Evolutionary conservation across 345 rosid species (phyloP), one percentile per base, ranked within the genome.

Genomic region (Acer campestre): DNA sequence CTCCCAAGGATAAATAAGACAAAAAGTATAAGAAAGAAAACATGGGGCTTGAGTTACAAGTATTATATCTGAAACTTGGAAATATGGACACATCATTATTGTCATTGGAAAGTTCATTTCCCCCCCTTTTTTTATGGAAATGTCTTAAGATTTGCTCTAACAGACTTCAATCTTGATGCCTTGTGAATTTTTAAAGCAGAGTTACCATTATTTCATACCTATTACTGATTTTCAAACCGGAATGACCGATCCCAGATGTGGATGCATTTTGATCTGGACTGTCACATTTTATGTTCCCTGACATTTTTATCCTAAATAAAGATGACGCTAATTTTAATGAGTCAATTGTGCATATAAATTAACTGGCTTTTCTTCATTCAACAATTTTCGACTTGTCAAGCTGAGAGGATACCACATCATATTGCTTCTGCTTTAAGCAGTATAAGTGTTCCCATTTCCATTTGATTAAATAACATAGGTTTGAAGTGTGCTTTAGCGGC

Each of bases 401-500:
- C 63, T 18, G 63, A 22, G 27, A 20, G 27, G 10, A 59, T 40
- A 11, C 13, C 18, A 18, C 20, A n/a, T 13, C 51, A 18, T 71
- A 35, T 20, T 25, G 22, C 20, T 56, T 35, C 29, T 58, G 75
- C 29, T 20, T 13, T 22, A 61, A n/a, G 53, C 22, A 29, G 2
- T 38, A 48, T 58, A 25, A 49, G 48, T 18, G 16, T 22, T 58
- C 7, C 14, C 35, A 61, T 58, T 59, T 38, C 23, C 2, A 4
- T 58, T 56, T 59, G 67, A 7, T 55, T 72, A 59, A 59, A 59
- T 59, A 58, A 58, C 12, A 22, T 18, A 11, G 46, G 2, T 74
- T 27, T 61, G 65, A 73, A 48, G 16, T 61, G 71, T 58, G 25
- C 72, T 68, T 16, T 73, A 25, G 10, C 49, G 4, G 48, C 31